Conservation (phyloP, 2,329 filamentous ascomycete genomes). For the Neofusicoccum sp. region DNA sequence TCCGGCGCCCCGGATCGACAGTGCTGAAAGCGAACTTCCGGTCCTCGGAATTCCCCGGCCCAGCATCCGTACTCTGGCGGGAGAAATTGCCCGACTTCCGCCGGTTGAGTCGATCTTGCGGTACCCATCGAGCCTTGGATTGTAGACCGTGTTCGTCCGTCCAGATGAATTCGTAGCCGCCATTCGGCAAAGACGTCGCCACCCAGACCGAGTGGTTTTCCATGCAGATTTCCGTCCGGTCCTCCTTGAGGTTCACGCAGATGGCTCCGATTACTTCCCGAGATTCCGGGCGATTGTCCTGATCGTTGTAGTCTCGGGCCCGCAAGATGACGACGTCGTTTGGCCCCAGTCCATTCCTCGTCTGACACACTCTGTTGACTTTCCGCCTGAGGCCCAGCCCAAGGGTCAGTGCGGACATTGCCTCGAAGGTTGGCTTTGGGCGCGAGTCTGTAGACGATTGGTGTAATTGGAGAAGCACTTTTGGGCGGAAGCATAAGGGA, state of each 20-base stretch:
- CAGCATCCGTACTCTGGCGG: slow-evolving; percentile 22
- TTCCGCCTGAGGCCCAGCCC: slow-evolving; percentile 45
- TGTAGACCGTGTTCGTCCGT: slow-evolving; percentile 58
- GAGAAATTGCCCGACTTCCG: slow-evolving; percentile 24
- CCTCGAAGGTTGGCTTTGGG: slow-evolving; percentile 67
- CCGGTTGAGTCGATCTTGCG: slow-evolving; percentile 37
- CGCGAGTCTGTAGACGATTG: slow-evolving; percentile 58
- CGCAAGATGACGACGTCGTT: slow-evolving; percentile 70
- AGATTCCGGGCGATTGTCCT: slow-evolving; percentile 48
- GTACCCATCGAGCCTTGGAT: slow-evolving; percentile 69
- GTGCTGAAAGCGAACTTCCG: slow-evolving; percentile 74
- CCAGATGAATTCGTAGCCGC: slow-evolving; percentile 57
- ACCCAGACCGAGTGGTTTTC: slow-evolving; percentile 48
- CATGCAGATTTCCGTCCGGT: slow-evolving; percentile 68
- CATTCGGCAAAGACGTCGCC: slow-evolving; percentile 42
- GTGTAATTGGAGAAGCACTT: slow-evolving; percentile 70
- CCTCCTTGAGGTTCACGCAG: slow-evolving; percentile 57
- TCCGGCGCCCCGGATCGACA: slow-evolving; percentile 65
- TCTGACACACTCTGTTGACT: slow-evolving; percentile 63
- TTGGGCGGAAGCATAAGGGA: slow-evolving; percentile 64
- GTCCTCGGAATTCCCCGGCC: slow-evolving; percentile 28
- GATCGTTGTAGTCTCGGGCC: slow-evolving; percentile 64
- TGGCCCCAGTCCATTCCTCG: slow-evolving; percentile 62
- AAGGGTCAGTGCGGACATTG: slow-evolving; percentile 66
- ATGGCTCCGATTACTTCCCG: slow-evolving; percentile 66